Evolutionary conservation across 1,284 basidiomycete species (phyloP).

Genomic region (Agaricales sp.): DNA sequence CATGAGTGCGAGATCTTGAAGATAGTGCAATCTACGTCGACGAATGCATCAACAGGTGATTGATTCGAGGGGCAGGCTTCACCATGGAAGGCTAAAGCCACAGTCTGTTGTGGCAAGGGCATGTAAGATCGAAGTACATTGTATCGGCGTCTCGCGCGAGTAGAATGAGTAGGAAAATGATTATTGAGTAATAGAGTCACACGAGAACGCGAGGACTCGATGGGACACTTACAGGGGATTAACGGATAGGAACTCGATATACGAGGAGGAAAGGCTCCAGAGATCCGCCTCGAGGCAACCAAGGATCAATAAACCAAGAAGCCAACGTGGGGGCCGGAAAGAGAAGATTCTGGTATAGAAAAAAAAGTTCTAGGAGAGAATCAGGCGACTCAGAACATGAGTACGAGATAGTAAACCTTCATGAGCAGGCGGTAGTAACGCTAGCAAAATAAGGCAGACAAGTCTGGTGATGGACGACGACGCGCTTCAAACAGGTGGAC

Average conservation of each 20-base stretch:
- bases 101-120: no score
- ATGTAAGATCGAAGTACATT: no score
- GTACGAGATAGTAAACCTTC: background rate
- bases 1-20: no score
- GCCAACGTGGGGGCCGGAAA: conserved; percentile 33
- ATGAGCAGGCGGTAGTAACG: background rate
- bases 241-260: background rate
- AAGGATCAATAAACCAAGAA: background rate
- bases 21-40: no score
- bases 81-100: background rate
- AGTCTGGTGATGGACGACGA: background rate
- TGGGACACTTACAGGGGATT: background rate
- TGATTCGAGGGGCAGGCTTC: background rate
- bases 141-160: no score
- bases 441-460: background rate
- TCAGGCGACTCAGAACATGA: background rate
- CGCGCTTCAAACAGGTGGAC: background rate
- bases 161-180: no score
- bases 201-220: no score
- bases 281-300: conserved; percentile 2
- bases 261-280: background rate
- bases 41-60: background rate
- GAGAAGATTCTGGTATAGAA: conserved; percentile 24
- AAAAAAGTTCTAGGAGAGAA: conserved; percentile 16
- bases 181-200: no score